Evolutionary conservation across 352 stramenopile species (phyloP).

Genomic region (Globisporangium cederbergense): DNA sequence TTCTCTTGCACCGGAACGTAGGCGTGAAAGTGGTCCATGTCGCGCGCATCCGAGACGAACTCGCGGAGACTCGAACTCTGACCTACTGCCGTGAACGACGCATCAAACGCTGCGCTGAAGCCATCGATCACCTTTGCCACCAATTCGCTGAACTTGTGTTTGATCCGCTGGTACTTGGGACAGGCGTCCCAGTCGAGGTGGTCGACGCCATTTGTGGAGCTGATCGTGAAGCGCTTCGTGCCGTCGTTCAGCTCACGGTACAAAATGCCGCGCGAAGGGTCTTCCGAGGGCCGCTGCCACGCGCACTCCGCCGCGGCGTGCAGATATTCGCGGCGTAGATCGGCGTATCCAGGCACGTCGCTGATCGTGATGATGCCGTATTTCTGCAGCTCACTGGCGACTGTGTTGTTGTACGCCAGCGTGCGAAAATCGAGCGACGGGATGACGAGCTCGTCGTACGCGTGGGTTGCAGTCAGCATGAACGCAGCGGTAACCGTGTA

Average conservation of each 20-base stretch:
- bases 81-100: not conserved
- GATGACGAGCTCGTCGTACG: slow-evolving; percentile 2
- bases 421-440: slow-evolving; percentile 14
- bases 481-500: not conserved
- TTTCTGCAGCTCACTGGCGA: slow-evolving; percentile 13
- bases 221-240: slow-evolving; percentile 21
- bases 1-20: slow-evolving; percentile 10
- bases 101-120: slow-evolving; percentile 16
- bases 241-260: slow-evolving; percentile 17
- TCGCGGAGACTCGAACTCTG: slow-evolving; percentile 4
- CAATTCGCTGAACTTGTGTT: slow-evolving; percentile 15
- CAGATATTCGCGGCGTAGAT: slow-evolving; percentile 13
- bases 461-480: not conserved
- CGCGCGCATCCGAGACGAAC: slow-evolving; percentile 8
- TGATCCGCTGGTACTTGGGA: slow-evolving; percentile 16
- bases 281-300: not conserved
- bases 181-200: slow-evolving; percentile 5
- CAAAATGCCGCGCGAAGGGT: slow-evolving; percentile 6
- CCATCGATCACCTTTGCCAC: slow-evolving; percentile 10
- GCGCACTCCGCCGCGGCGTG: slow-evolving; percentile 10
- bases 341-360: slow-evolving; percentile 10
- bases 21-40: slow-evolving; percentile 26
- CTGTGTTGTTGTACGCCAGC: slow-evolving; percentile 5
- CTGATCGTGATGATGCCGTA: slow-evolving; percentile 19
- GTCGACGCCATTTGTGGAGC: slow-evolving; percentile 15